Evolutionary conservation across 75 land plant species (phyloP).

Genomic region (Adiantum capillusveneris): DNA sequence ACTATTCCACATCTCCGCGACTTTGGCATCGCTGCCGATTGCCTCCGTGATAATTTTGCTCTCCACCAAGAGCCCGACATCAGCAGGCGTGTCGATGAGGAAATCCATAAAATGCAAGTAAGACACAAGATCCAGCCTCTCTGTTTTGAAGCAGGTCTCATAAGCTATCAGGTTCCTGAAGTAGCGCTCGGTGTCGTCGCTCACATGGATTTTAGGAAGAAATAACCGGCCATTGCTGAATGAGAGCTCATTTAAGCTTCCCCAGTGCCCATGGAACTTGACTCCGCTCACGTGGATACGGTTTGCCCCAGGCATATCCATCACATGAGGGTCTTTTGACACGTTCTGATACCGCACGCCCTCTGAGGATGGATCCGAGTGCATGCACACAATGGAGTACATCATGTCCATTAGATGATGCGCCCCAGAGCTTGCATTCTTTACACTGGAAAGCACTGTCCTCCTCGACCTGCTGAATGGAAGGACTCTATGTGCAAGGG

Average conservation of each 20-base stretch:
- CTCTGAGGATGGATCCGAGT: neutral
- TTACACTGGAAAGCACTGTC: neutral
- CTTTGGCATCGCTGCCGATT: neutral
- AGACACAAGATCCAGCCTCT: neutral
- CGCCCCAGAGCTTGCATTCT: neutral
- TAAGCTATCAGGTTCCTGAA: slow-evolving; percentile 2
- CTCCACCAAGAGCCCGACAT: neutral
- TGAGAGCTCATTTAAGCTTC: too few species aligned
- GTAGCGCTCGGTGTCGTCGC: neutral
- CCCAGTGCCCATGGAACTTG: too few species aligned
- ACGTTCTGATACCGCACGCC: too few species aligned
- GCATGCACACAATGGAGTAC: slow-evolving; percentile 1
- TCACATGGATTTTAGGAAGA: neutral
- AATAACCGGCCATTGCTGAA: neutral
- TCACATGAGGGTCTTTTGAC: neutral
- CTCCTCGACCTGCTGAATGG: neutral
- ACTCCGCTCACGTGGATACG: neutral
- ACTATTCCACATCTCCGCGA: neutral
- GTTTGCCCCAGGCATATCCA: neutral
- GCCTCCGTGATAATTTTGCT: neutral
- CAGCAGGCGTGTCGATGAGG: neutral
- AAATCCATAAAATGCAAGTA: slow-evolving; percentile 2
- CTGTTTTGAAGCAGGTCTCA: neutral
- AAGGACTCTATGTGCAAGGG: neutral
- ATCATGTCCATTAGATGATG: neutral